Base-by-base conservation (phyloP, 495 filamentous ascomycete species). In the Penicillium malachiteum region DNA sequence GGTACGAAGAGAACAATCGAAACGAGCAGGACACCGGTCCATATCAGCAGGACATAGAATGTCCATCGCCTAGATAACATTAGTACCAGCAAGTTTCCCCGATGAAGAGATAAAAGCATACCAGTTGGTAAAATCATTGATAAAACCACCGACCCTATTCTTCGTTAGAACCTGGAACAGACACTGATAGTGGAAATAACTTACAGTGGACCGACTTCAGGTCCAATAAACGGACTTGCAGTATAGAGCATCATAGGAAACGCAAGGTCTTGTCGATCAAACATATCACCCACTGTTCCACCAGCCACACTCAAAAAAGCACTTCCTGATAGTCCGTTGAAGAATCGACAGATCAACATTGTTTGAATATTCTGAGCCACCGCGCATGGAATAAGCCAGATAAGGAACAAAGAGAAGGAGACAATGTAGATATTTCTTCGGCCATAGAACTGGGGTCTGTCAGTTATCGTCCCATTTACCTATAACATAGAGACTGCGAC, bases 281-380 rank as follows among this genome's bases (percentile, higher is more conserved):
- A 97, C 71, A 97, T 72, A 67, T 98, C 92, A 9, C 91, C 92
- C 4, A 96, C 89, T 1, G 91, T 96, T 1, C 92, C 93, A 30
- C 94, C 93, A 4, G 92, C 88, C 3, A 97, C 93, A 50, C 84
- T 87, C 46, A 98, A 71, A 68, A 98, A 97, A 2, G 93, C 92
- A 56, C 84, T 88, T 7, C 94, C 93, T 1, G 90, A 81, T 13
- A 97, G 69, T 0, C 94, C 94, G 62, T 88, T 85, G 58, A 98
- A 80, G 64, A 97, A 97, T 5, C 94, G 85, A 17, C 82, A 81
- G 11, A 95, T 70, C 37, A 97, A 72, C 83, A 97, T 86, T 8
- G 93, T 96, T 58, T 83, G 66, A 18, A 92, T 87, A 61, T 96
- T 96, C 18, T 80, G 72, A 8, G 94, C 91, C 21, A 97, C 84